These are phyloP conservation scores for Gaertneriomyces sp. DNA, from an alignment of 192 early-diverging fungal species.

Conservation along the genomic window DNA sequence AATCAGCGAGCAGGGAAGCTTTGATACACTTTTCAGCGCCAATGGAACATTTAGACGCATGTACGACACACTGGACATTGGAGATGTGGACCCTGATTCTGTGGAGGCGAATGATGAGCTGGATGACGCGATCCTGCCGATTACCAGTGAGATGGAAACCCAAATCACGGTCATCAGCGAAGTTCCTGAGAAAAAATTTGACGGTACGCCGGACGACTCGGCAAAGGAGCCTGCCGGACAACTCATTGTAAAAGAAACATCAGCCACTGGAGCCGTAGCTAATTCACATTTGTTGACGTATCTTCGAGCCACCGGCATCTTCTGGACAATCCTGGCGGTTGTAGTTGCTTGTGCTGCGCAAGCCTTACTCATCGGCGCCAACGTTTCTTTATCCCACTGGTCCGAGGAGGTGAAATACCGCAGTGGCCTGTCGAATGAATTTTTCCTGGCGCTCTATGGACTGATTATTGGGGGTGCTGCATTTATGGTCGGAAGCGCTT, in stretches of 20 bases:
- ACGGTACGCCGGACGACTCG: conserved; percentile 41
- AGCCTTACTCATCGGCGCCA: conserved; percentile 17
- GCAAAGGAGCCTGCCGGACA: no score
- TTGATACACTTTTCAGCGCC: conserved; percentile 48
- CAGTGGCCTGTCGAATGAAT: not conserved
- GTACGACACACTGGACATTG: no score
- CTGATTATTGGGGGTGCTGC: conserved; percentile 21
- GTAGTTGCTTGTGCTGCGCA: not conserved
- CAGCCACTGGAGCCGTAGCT: conserved; percentile 67
- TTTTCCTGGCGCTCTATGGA: conserved; percentile 5
- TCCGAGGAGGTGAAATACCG: conserved; percentile 5
- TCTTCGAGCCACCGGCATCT: conserved; percentile 45
- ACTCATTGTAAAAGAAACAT: conserved; percentile 64
- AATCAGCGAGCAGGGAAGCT: conserved; percentile 57
- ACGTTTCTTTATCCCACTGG: conserved; percentile 22
- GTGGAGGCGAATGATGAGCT: no score
- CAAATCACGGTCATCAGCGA: no score
- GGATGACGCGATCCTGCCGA: no score
- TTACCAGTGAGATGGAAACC: no score
- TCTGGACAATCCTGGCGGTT: conserved; percentile 44
- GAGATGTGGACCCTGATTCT: no score
- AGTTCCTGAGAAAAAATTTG: conserved; percentile 48
- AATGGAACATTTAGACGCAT: no score
- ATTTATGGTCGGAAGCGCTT: conserved; percentile 9
- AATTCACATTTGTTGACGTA: conserved; percentile 67